These are phyloP conservation scores for Colletotrichum caudatum DNA, from an alignment of 2,329 filamentous ascomycete species.

Conservation along the genomic window DNA sequence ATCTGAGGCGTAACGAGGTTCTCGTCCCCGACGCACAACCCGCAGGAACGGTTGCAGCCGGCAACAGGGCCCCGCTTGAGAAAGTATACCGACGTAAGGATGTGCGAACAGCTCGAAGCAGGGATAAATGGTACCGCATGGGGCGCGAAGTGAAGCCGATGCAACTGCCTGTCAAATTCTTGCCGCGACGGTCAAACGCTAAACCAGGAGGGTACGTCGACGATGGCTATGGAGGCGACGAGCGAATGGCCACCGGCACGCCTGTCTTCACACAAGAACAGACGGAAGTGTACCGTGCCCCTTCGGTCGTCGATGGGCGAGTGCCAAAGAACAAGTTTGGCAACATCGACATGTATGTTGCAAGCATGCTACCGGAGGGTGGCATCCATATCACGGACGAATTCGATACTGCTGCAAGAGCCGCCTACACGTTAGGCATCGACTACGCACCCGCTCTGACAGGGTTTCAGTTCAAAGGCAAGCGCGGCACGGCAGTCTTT, in stretches of 20 bases:
- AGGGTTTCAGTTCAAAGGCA: slow-evolving; percentile 88
- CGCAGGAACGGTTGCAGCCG: slow-evolving; percentile 82
- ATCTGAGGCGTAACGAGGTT: slow-evolving; percentile 86
- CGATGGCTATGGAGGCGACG: slow-evolving; percentile 59
- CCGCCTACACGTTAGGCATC: slow-evolving; percentile 80
- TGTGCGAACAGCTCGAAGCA: slow-evolving; percentile 81
- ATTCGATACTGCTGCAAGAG: slow-evolving; percentile 71
- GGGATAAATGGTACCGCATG: slow-evolving; percentile 90
- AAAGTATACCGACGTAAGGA: slow-evolving; percentile 85
- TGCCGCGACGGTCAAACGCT: slow-evolving; percentile 62
- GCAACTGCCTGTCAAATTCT: slow-evolving; percentile 85
- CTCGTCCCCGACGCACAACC: slow-evolving; percentile 76
- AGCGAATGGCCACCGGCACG: slow-evolving; percentile 61
- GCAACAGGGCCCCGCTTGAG: slow-evolving; percentile 74
- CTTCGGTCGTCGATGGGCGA: slow-evolving; percentile 78
- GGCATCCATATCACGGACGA: slow-evolving; percentile 74
- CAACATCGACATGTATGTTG: slow-evolving; percentile 93
- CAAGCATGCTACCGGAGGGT: slow-evolving; percentile 88
- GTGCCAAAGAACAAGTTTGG: slow-evolving; percentile 94
- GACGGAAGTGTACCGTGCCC: slow-evolving; percentile 79
- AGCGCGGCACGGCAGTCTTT: slow-evolving; percentile 86
- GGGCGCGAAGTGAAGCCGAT: slow-evolving; percentile 82
- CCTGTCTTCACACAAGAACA: slow-evolving; percentile 73
- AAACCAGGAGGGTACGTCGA: slow-evolving; percentile 46
- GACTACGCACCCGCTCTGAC: slow-evolving; percentile 92